Base-by-base conservation (phyloP, 345 rosid genomes). In the Streptanthus diversifolius region DNA sequence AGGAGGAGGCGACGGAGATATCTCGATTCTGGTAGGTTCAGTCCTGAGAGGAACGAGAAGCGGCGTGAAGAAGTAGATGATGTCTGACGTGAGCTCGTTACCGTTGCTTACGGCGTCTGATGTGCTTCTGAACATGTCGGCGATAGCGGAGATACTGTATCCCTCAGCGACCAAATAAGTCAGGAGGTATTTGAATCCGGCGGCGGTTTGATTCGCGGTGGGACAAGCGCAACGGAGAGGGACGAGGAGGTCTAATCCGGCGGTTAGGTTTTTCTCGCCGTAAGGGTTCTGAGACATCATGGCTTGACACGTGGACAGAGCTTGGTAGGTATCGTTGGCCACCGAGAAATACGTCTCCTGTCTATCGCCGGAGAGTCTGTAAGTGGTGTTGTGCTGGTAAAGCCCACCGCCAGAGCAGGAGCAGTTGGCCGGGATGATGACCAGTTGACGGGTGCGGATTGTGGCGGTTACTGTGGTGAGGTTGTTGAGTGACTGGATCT, bases 141-240 rank as follows among this genome's bases (percentile, higher is more conserved):
- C 92, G 47, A 88, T 86, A 39, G 37, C 19, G 72, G 87, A 68
- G 56, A 79, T n/a, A 41, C 63, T 1, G 47, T 93, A 87, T 19
- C 76, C 84, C 83, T 43, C 36, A 8, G 77, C 68, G 66, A 83
- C 82, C 33, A 85, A 41, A 69, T 86, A 93, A 12, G 85, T 71
- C 70, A 93, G 76, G 68, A 91, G 77, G 64, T 87, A 88, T 11
- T 57, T 85, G 54, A 80, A 63, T 3, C 91, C 92, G 11, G 71
- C 73, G 58, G 85, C 75, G 40, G 65, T 64, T 78, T 93, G 98
- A 55, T 57, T 81, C 1, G 54, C 37, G 19, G 95, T 82, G 25
- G 98, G 96, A 27, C 97, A 93, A 39, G 96, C 97, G 54, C 98
- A 93, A 52, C 91, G 78, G 22, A 93, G 82, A 14, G 98, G 97